Evolutionary conservation across 768 basidiomycete species (phyloP).

Genomic region (Macrocybe gigantea): DNA sequence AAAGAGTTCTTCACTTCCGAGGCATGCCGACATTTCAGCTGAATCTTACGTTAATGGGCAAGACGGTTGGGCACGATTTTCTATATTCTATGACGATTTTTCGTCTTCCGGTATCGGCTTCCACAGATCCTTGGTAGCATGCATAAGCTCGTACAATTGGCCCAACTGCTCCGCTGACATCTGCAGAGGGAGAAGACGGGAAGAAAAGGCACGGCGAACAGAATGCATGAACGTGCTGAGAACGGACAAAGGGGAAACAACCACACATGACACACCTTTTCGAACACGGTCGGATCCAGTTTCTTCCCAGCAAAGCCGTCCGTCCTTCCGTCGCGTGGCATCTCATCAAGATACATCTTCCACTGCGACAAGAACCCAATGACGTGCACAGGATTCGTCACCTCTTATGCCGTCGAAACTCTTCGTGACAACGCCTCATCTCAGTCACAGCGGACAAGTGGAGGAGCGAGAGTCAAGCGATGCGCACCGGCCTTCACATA

Average conservation of each 20-base stretch:
- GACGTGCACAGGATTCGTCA: constrained; percentile 83
- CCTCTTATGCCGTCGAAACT: constrained; percentile 80
- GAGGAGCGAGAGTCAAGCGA: background rate
- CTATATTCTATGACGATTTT: constrained; percentile 5
- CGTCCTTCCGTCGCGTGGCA: constrained; percentile 42
- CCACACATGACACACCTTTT: constrained; percentile 49
- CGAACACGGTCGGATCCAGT: constrained; percentile 65
- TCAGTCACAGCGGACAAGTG: background rate
- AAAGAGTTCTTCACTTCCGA: too few relatives aligned
- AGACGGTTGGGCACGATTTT: too few relatives aligned
- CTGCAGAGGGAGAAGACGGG: constrained; percentile 26
- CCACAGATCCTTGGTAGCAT: constrained; percentile 85
- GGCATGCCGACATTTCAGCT: too few relatives aligned
- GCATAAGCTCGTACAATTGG: constrained; percentile 93
- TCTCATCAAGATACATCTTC: constrained; percentile 84
- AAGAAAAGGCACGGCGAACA: too few relatives aligned
- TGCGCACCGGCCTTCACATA: constrained; percentile 75
- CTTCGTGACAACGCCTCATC: constrained; percentile 29
- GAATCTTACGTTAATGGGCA: too few relatives aligned
- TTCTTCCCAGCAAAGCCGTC: constrained; percentile 55
- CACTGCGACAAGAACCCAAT: constrained; percentile 96
- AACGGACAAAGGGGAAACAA: background rate
- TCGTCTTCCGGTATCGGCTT: constrained; percentile 40
- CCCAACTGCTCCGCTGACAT: constrained; percentile 89
- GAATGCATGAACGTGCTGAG: background rate